Base-by-base conservation (phyloP, 305 asterid species). In the Fraxinus nigra region DNA sequence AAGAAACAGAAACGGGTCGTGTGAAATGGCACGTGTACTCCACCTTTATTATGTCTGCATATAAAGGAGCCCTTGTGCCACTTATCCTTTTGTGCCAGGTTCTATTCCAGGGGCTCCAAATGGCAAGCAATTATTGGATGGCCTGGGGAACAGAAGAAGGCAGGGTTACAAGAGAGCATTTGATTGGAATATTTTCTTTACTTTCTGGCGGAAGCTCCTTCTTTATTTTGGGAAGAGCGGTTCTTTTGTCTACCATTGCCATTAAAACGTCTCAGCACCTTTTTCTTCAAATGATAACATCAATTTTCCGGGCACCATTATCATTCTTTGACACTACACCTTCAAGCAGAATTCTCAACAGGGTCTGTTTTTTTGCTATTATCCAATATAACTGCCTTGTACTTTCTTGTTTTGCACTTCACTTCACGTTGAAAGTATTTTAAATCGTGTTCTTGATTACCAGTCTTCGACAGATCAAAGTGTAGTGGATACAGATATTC, bases 41-140 rank as follows among this genome's bases (percentile, higher is more conserved):
- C 18, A 91, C 92, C 8, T 92, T 92, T 75, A 86, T 90, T 86
- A 92, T 91, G 0, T 88, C 94, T 3, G 98, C 97, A 16, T 94
- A 89, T 81, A 90, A 80, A 85, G 98, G 98, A 78, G 89, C 88
- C 63, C 97, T 94, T 8, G 97, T 94, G 75, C 94, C 97, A 0
- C 33, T 92, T 5, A 89, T 92, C 32, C 90, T 94, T 22, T 38
- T 92, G 33, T 94, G 96, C 73, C 98, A 94, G 61, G 86, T 91
- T 82, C 82, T 91, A 43, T 94, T 94, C 90, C 97, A 94, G 87
- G 88, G 87, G 78, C 82, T 94, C 74, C 98, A 94, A 79, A 94
- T 94, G 86, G 93, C 88, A n/a, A 94, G 98, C 90, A 92, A 92
- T 78, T 94, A 94, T 75, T 94, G 98, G 98, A 88, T 94, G n/a